Base-by-base conservation (phyloP, 371 early-diverging fungal species). In the Funneliformis caledonium region DNA sequence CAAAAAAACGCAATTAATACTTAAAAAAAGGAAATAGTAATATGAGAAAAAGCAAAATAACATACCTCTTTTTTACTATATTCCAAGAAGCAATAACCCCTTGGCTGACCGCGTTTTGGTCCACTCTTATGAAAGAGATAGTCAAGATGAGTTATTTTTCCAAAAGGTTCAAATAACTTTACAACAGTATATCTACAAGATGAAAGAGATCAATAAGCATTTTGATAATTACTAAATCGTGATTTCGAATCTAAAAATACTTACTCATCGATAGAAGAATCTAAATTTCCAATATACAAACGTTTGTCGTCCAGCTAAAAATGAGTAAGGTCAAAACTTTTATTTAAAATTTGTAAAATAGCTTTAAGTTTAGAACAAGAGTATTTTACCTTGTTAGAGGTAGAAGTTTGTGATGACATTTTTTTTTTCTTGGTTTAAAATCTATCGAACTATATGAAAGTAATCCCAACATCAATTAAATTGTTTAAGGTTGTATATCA, bases 81-180 rank as follows among this genome's bases (percentile, higher is more conserved):
- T 73, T 93, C 93, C 12, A 93, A 80, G 78, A 93, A 93, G 72
- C 92, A 91, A 80, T 89, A 93, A 1, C 92, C 93, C 80, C 90
- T 86, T 5, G 93, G 88, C 47, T 87, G 83, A 0, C 93, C 93
- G 60, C 89, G 89, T 78, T 88, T 89, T 19, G 90, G 88, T 14
- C 93, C 93, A 80, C 82, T 83, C 83, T 86, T 85, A 75, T 93
- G 91, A 42, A 92, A 90, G 84, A 91, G 86, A 60, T 87, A 90
- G 74, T 92, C 91, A 45, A 92, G 83, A 68, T 85, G 88, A 16
- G 89, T 91, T 75, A 93, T 91, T 83, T 91, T 91, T 50, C 93
- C 93, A 85, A 85, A 91, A 12, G 91, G 90, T 78, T 90, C 85
- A 82, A 92, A 93, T n/a, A 93, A 82, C 80, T 91, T 90, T 43